phyloP scores from a whole-genome alignment of 1,284 basidiomycete genomes.

The Phellopilus nigrolimitatus region DNA sequence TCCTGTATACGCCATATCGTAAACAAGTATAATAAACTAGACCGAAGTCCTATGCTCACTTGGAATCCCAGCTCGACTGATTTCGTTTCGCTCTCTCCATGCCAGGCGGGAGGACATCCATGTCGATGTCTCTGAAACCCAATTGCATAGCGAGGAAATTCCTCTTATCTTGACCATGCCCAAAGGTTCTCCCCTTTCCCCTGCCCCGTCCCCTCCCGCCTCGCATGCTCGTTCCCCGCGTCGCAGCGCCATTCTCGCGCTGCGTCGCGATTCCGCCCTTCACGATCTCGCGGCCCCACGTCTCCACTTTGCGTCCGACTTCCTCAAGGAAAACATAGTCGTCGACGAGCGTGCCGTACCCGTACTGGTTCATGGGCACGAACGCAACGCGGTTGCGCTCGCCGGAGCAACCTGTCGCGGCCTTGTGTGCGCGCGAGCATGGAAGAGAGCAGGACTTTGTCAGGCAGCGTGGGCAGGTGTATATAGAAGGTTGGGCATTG shows the following conservation, averaged over 20 bases:
- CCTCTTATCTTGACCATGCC: constrained; percentile 41
- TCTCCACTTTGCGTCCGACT: constrained; percentile 61
- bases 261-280: constrained; percentile 37
- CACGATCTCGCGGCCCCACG: constrained; percentile 69
- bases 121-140: constrained; percentile 60
- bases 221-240: constrained; percentile 23
- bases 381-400: constrained; percentile 68
- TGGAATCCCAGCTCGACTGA: constrained; percentile 77
- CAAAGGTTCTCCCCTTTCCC: constrained; percentile 20
- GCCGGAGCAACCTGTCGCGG: constrained; percentile 60
- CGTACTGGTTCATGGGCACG: constrained; percentile 76
- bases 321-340: constrained; percentile 85
- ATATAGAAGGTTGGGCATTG: constrained; percentile 45
- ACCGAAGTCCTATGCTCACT: constrained; percentile 43
- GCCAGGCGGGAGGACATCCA: constrained; percentile 74
- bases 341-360: constrained; percentile 78
- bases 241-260: constrained; percentile 25
- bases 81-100: constrained; percentile 77
- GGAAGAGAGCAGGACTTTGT: constrained; percentile 66
- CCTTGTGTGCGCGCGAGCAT: constrained; percentile 73
- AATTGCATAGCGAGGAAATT: constrained; percentile 63
- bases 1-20: constrained; percentile 37
- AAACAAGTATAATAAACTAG: constrained; percentile 15
- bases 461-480: constrained; percentile 79
- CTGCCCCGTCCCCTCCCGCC: constrained; percentile 14